These are phyloP conservation scores for Trichoderma oligosporum DNA, from an alignment of 2,329 filamentous ascomycete genomes.

Conservation along the genomic window DNA sequence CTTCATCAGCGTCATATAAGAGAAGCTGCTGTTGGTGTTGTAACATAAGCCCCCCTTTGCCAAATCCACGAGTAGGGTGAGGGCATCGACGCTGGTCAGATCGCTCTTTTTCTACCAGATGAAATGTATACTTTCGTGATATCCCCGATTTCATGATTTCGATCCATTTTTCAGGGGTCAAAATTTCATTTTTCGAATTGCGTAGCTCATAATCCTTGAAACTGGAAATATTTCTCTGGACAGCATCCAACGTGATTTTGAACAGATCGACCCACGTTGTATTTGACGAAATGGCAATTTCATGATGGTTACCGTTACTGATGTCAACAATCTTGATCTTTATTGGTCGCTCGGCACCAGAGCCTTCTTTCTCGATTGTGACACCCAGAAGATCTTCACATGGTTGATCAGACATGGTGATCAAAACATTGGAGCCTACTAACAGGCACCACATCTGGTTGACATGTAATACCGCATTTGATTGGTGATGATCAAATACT, in stretches of 20 bases:
- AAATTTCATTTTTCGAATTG: neutral
- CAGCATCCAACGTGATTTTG: neutral
- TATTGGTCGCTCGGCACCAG: neutral
- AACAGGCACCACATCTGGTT: slow-evolving; percentile 12
- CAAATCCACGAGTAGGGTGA: no score
- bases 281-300: neutral
- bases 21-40: no score
- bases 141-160: neutral
- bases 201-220: neutral
- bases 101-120: neutral
- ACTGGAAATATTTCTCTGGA: neutral
- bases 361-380: neutral
- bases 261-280: slow-evolving; percentile 10
- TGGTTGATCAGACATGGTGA: slow-evolving; percentile 3
- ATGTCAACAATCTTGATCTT: neutral
- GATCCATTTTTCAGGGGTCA: neutral
- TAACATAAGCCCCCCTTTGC: no score
- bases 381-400: neutral
- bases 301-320: neutral
- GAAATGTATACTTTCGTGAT: neutral
- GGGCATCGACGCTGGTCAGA: no score
- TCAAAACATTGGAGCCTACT: neutral
- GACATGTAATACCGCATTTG: neutral
- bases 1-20: no score
- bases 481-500: neutral